Base-by-base conservation (phyloP, 2,329 filamentous ascomycete species). In the Exophiala sideris region DNA sequence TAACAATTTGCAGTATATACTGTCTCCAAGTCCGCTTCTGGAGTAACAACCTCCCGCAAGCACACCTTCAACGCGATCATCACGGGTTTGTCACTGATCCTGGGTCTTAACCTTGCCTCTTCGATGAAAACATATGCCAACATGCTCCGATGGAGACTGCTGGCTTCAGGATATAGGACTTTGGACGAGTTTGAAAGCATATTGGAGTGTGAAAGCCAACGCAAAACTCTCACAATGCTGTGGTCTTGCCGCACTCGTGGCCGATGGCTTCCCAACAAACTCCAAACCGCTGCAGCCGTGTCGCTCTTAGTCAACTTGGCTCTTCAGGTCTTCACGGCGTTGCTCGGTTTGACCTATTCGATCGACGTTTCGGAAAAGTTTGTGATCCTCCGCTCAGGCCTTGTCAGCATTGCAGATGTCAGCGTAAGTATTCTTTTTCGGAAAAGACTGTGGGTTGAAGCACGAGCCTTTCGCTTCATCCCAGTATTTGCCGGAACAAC, bases 271-370 rank as follows among this genome's bases (percentile, higher is more conserved):
- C 53, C 54, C 11, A 56, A 51, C 45, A 59, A 53, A 35, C 52
- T 52, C 2, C 59, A 62, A 36, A 18, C 53, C 10, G 21, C 60
- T 10, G 57, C 57, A 8, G 18, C 49, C 11, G 18, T 54, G 9
- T 62, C 54, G 54, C 32, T 62, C 9, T 12, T 52, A 3, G 36
- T 62, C 48, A 58, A 52, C 16, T 29, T 60, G 35, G 54, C 48
- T 24, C 40, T 59, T 3, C 50, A 58, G 29, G 50, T 62, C 35
- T 50, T 58, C 39, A 55, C 51, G 9, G 59, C 59, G 18, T 39
- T 62, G 45, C 42, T 62, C 11, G 59, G 59, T 24, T 45, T 62
- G 41, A 62, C 59, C 11, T 62, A 62, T 41, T 62, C 59, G 3
- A 60, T 57, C 34, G 54, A 62, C 38, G 48, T 60, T 16, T 54